Percentiles rank a stretch among this genome's conserved stretches.
Conservation (phyloP, 2,329 filamentous ascomycete species). For the Coleophoma cylindrospora region DNA sequence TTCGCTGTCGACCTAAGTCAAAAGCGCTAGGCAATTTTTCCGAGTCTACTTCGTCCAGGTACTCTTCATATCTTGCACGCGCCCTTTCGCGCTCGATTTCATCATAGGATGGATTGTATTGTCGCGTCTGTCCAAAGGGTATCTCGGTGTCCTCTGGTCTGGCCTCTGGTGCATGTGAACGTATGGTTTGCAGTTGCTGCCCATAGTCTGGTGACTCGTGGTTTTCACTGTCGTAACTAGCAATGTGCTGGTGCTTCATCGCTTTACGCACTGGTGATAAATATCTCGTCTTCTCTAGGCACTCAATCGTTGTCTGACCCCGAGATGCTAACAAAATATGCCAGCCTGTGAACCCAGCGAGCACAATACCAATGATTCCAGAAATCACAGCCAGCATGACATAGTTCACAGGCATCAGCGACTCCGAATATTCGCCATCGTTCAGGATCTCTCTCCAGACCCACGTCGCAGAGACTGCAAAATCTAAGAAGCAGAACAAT, state of each 20-base stretch:
- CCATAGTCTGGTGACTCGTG: conserved; percentile 44
- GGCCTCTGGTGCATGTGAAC: conserved; percentile 67
- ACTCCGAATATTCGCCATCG: conserved; percentile 66
- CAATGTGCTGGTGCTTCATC: conserved; percentile 57
- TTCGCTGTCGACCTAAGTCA: conserved; percentile 77
- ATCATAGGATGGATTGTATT: conserved; percentile 32
- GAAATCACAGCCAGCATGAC: conserved; percentile 82
- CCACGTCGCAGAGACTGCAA: conserved; percentile 74
- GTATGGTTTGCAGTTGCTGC: conserved; percentile 71
- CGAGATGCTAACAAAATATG: conserved; percentile 76
- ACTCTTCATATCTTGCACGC: conserved; percentile 66
- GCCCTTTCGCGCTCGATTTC: conserved; percentile 59
- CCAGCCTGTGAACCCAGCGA: conserved; percentile 87
- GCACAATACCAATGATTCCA: conserved; percentile 85
- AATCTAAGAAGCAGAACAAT: conserved; percentile 77
- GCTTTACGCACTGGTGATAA: conserved; percentile 71
- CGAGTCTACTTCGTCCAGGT: conserved; percentile 86
- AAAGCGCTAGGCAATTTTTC: conserved; percentile 90
- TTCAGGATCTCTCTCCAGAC: conserved; percentile 78
- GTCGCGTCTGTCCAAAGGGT: neutral
- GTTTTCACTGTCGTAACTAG: conserved; percentile 42
- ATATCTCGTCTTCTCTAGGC: conserved; percentile 92
- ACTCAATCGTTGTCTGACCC: conserved; percentile 93
- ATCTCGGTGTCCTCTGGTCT: conserved; percentile 58
- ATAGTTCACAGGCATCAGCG: conserved; percentile 82